These are phyloP conservation scores for Aotearoamyces nothofagi DNA, from an alignment of 2,329 filamentous ascomycete species.

Conservation along the genomic window DNA sequence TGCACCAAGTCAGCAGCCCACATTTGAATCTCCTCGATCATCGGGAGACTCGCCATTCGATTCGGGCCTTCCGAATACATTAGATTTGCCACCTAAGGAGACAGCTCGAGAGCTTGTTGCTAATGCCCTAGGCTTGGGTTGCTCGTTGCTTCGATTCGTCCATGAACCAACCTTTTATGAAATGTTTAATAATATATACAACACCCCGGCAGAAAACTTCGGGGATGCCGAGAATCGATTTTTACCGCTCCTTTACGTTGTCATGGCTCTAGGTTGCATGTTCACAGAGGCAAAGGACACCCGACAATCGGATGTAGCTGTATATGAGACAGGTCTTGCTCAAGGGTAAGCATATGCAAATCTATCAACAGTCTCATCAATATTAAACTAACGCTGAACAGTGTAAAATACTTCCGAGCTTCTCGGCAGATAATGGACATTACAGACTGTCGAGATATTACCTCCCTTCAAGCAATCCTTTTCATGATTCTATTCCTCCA, in stretches of 20 bases:
- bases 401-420: slow-evolving; percentile 59
- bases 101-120: slow-evolving; percentile 36
- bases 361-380: too few relatives aligned
- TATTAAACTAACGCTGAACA: slow-evolving; percentile 19
- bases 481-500: slow-evolving; percentile 75
- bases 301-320: slow-evolving; percentile 26
- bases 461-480: slow-evolving; percentile 58
- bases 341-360: slow-evolving; percentile 40
- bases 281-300: slow-evolving; percentile 39
- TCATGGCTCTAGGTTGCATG: slow-evolving; percentile 58
- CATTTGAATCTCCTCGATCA: slow-evolving; percentile 17
- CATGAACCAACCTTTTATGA: slow-evolving; percentile 72
- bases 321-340: slow-evolving; percentile 35
- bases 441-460: slow-evolving; percentile 57
- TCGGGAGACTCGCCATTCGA: slow-evolving; percentile 17
- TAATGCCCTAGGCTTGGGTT: slow-evolving; percentile 40
- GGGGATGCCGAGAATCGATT: slow-evolving; percentile 51
- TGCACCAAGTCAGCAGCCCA: slow-evolving; percentile 36
- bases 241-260: slow-evolving; percentile 54
- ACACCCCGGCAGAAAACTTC: slow-evolving; percentile 45
- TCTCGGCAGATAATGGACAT: slow-evolving; percentile 51
- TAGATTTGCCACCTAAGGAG: slow-evolving; percentile 55
- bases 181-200: slow-evolving; percentile 65
- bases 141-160: slow-evolving; percentile 50
- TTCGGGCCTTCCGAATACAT: slow-evolving; percentile 18